These are phyloP conservation scores for Verticillium isaacii DNA, from an alignment of 2,329 filamentous ascomycete species.

Conservation along the genomic window DNA sequence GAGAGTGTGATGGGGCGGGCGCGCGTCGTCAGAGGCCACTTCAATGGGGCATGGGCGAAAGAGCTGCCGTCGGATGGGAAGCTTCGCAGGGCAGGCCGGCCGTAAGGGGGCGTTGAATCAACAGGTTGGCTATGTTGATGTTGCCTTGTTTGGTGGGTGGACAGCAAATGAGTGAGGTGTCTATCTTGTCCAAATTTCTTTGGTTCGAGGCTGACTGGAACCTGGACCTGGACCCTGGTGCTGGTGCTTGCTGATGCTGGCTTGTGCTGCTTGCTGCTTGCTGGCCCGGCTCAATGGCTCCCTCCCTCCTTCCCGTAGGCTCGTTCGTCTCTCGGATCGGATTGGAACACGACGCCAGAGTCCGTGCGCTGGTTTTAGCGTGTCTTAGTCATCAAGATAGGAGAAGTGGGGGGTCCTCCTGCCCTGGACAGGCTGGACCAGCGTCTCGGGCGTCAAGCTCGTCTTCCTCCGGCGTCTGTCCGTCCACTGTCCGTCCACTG, in stretches of 20 bases:
- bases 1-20: constrained; percentile 8
- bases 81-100: neutral
- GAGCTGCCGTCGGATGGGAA: neutral
- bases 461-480: neutral
- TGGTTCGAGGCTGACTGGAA: constrained; percentile 4
- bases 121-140: neutral
- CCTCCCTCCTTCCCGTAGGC: neutral
- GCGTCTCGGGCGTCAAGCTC: neutral
- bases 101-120: neutral
- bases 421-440: neutral
- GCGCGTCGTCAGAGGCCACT: constrained; percentile 9
- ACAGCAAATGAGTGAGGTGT: too few relatives aligned
- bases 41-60: neutral
- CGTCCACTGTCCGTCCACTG: neutral
- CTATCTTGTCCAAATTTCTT: constrained; percentile 10
- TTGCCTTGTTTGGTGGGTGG: too few relatives aligned
- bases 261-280: neutral
- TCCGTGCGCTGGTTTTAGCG: neutral
- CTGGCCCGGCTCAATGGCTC: neutral
- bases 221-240: neutral
- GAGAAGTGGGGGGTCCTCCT: neutral
- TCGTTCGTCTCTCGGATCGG: neutral
- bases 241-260: neutral
- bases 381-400: neutral
- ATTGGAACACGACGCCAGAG: constrained; percentile 1